Evolutionary conservation across 108 stramenopile species (phyloP).

Genomic region (Fistulifera solaris): DNA sequence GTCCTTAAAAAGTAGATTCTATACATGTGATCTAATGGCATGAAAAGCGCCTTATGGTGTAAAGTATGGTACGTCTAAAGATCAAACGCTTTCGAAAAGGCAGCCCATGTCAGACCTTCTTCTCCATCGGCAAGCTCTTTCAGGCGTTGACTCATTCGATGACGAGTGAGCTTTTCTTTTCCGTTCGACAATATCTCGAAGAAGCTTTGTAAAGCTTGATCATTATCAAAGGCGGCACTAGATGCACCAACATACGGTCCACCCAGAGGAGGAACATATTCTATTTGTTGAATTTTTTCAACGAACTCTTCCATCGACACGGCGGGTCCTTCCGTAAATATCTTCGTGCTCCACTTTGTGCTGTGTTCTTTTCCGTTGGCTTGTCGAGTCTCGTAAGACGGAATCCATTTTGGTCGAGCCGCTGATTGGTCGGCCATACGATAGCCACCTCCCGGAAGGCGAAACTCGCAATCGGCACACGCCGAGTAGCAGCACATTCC

Average conservation of each 20-base stretch:
- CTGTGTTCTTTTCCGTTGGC: slow-evolving; percentile 61
- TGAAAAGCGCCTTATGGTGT: background rate
- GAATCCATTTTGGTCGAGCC: slow-evolving; percentile 78
- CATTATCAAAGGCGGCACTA: slow-evolving; percentile 49
- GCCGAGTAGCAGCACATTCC: slow-evolving; percentile 82
- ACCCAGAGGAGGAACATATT: slow-evolving; percentile 61
- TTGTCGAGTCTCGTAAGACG: slow-evolving; percentile 52
- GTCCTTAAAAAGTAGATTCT: no score
- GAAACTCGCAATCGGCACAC: slow-evolving; percentile 58
- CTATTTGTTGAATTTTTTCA: slow-evolving; percentile 27
- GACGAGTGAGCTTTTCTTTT: slow-evolving; percentile 49
- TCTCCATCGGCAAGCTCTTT: slow-evolving; percentile 57
- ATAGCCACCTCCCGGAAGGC: slow-evolving; percentile 75
- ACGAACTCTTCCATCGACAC: slow-evolving; percentile 66
- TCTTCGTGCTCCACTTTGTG: slow-evolving; percentile 58
- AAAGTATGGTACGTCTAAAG: background rate
- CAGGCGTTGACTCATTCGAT: slow-evolving; percentile 52
- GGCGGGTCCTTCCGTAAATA: slow-evolving; percentile 47
- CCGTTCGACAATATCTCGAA: slow-evolving; percentile 62
- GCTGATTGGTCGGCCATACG: slow-evolving; percentile 75
- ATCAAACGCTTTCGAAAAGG: slow-evolving; percentile 21
- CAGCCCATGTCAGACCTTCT: slow-evolving; percentile 62
- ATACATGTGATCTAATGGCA: no score
- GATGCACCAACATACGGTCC: slow-evolving; percentile 61
- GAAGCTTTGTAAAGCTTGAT: slow-evolving; percentile 24